Base-by-base conservation (phyloP, 2,329 filamentous ascomycete genomes). In the Epichloe baconii region DNA sequence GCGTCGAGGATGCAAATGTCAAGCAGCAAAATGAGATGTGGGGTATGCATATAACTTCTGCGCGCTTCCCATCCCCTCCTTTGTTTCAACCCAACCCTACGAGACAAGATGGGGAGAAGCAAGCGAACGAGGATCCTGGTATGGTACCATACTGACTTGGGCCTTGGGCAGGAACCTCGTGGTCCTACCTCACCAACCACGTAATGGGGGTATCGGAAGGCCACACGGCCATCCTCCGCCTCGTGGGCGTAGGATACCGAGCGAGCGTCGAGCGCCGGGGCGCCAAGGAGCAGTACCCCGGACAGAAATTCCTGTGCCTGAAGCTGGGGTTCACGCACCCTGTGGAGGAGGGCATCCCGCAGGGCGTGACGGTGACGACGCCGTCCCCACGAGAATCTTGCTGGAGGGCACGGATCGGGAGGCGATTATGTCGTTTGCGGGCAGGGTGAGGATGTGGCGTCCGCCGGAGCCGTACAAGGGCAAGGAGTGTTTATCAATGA, bases 291-390 rank as follows among this genome's bases (percentile, higher is more conserved):
- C 79, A 85, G 52, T 96, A 83, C 64, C 80, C 81, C 0, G 89
- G 86, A 42, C 90, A 96, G 70, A 79, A 88, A 65, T 95, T 95
- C 61, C 83, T 98, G 42, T 88, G 86, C 56, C 74, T 98, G 58
- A 97, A 97, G 76, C 86, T 98, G 51, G 93, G 93, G 52, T 98
- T 89, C 71, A 95, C 91, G 55, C 93, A 98, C 75, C 86, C 91
- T 0, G 87, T 98, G 57, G 91, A 98, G 70, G 75, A 96, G 64
- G 82, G 82, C 3, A 81, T 97, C 46, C 93, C 93, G 1, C 62
- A 75, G 58, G 89, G 90, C 26, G 82, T 98, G 44, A 89, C 79
- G 64, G 93, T 90, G 17, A 91, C 83, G 68, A 86, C 86, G 53
- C 90, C 93, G 38, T 85, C 94, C 68, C 91, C 42, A 98, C 93